Base-by-base conservation (phyloP, 257 asterid species). In the Nicotiana otophora region DNA sequence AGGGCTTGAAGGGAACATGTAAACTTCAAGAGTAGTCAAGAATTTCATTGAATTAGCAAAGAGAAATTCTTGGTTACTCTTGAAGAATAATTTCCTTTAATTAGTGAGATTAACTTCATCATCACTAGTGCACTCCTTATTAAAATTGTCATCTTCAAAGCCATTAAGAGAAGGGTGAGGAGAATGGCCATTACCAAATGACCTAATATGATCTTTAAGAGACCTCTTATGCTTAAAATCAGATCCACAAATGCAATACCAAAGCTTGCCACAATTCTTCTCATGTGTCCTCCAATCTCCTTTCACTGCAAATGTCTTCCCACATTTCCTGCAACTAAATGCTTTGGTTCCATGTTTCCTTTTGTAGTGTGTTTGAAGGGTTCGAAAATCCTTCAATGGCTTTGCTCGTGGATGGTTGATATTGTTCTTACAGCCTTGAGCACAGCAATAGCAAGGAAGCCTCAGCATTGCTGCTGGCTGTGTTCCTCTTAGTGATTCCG, bases 261-360 rank as follows among this genome's bases (percentile, higher is more conserved):
- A 95, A 6, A 94, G 87, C 80, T 94, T 95, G 7, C 99, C 99
- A 83, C 98, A 95, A 82, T 95, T 95, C 84, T 93, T 95, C 87
- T 93, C 98, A 81, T 95, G 98, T 0, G 99, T 95, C 58, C 98
- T 82, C 99, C 99, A 95, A 57, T 95, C 99, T 10, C 99, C 99
- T 61, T 91, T 92, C 4, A 95, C 99, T 0, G 99, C 99, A 74
- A 95, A 93, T 0, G 92, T 79, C 51, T 95, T 95, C 7, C 94
- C 94, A 84, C 99, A 95, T 82, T 94, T 93, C 17, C 95, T 48
- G 84, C 99, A 95, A 57, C 72, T 65, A 63, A 93, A 95, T 84
- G 96, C 91, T 89, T 93, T 93, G 2, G 93, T 69, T 10, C 97
- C 97, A 78, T 95, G 99, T 92, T 95, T 95, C 60, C 99, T 91